Evolutionary conservation across 1,284 basidiomycete species (phyloP).

Genomic region (Leccinum subatratum): DNA sequence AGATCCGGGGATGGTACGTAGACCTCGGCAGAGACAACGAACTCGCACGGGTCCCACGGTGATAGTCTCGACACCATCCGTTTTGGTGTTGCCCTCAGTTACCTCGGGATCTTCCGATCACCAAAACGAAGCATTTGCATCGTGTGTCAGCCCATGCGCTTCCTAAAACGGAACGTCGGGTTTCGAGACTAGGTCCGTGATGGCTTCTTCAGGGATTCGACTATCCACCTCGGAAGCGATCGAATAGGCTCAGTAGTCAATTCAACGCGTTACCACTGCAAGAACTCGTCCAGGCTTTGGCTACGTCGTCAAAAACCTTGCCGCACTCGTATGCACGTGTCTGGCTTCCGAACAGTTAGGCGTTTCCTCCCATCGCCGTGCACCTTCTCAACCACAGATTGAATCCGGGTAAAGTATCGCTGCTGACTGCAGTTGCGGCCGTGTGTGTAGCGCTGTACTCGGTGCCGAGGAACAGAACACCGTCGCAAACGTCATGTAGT

Average conservation of each 20-base stretch:
- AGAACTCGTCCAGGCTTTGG: constrained; percentile 30
- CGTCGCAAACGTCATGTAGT: constrained; percentile 16
- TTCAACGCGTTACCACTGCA: constrained; percentile 22
- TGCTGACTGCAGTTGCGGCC: constrained; percentile 22
- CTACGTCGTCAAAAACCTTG: constrained; percentile 20
- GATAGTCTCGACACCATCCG: no score
- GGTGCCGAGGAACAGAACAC: constrained; percentile 1
- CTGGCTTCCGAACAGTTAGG: constrained; percentile 30
- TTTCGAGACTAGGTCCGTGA: no score
- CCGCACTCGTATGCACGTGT: constrained; percentile 28
- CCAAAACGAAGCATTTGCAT: no score
- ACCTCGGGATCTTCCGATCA: no score
- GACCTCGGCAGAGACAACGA: constrained; percentile 55
- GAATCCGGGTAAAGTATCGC: constrained; percentile 27
- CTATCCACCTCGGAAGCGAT: neutral
- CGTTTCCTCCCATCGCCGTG: neutral
- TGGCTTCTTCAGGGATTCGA: no score
- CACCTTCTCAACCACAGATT: neutral
- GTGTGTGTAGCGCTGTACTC: constrained; percentile 23
- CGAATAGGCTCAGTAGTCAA: neutral
- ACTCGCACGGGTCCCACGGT: constrained; percentile 30
- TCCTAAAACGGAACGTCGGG: no score
- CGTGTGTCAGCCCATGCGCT: no score
- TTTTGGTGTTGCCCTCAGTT: no score
- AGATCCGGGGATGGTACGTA: constrained; percentile 54